Evolutionary conservation across 345 rosid species (phyloP), one percentile per base, ranked within the genome.

Genomic region (Populus tremula): DNA sequence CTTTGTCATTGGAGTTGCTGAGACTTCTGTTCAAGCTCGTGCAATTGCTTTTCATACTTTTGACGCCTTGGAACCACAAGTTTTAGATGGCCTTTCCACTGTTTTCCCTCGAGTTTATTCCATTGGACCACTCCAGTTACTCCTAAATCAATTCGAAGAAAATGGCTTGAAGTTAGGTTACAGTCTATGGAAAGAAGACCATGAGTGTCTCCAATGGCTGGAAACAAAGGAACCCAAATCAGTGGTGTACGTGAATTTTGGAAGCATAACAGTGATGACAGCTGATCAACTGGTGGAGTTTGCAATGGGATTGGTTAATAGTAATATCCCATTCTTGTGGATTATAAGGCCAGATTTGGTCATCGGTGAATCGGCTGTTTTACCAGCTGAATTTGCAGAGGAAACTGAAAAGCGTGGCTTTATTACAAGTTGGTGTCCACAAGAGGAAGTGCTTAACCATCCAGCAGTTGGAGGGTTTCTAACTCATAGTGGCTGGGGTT

Each of bases 131-230:
- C 45, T 41, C 45, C 61, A 53, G 61, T 20, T 53, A 20, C 61
- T 53, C 8, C 61, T 53, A n/a, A 53, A 53, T 53, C 61, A 53
- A 20, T 5, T 53, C 0, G 23, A 53, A 53, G 61, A 18, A 20
- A n/a, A 53, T 6, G 21, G 23, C 18, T 53, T 38, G 73, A 47
- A 47, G 27, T 27, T 38, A 5, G 73, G 73, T 25, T 70, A 49
- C 47, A 70, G 27, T 70, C 53, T 70, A 27, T 70, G 73, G 73
- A 47, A 23, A 70, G 73, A 70, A 27, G 73, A 70, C 16, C 8
- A 35, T 29, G 16, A 27, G 20, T 70, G 73, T 45, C 73, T 47
- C 12, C 54, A 70, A 29, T 70, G 73, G 73, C 73, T 70, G 7
- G 56, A 70, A 6, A 43, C 73, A 8, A 54, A 2, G 5, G 5